Evolutionary conservation across 176 grass and related monocot species (phyloP).

Genomic region (Puya raimondii): DNA sequence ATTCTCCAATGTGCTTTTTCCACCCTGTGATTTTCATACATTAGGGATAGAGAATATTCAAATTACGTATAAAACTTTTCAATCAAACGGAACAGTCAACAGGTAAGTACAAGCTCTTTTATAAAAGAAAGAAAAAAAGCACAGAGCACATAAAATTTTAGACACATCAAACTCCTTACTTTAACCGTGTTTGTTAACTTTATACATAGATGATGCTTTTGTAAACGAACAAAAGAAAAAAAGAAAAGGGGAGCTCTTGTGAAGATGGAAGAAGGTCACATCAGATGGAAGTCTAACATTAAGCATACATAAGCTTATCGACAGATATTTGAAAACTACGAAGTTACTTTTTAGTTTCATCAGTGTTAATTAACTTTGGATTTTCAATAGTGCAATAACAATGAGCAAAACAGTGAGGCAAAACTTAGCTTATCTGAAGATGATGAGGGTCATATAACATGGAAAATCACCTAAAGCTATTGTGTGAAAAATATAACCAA

Average conservation of each 20-base stretch:
- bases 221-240: background rate
- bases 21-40: slow-evolving; percentile 47
- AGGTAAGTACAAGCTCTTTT: background rate
- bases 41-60: background rate
- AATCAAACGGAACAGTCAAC: background rate
- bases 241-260: background rate
- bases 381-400: no score
- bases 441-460: no score
- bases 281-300: no score
- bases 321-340: no score
- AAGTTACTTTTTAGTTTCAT: no score
- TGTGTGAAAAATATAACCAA: no score
- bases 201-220: background rate
- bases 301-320: background rate
- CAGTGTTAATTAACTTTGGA: no score
- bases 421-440: no score
- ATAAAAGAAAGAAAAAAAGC: background rate
- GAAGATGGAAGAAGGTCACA: background rate
- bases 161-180: background rate
- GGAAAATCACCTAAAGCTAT: no score
- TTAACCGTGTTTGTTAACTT: background rate
- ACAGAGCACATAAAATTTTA: background rate
- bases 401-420: no score
- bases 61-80: background rate
- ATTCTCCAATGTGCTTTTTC: slow-evolving; percentile 92